A percentile compares a stretch with the other conserved stretches of the same genome.
These are phyloP conservation scores for Styphnolobium japonicum DNA, from an alignment of 306 rosid genomes.

Conservation along the genomic window DNA sequence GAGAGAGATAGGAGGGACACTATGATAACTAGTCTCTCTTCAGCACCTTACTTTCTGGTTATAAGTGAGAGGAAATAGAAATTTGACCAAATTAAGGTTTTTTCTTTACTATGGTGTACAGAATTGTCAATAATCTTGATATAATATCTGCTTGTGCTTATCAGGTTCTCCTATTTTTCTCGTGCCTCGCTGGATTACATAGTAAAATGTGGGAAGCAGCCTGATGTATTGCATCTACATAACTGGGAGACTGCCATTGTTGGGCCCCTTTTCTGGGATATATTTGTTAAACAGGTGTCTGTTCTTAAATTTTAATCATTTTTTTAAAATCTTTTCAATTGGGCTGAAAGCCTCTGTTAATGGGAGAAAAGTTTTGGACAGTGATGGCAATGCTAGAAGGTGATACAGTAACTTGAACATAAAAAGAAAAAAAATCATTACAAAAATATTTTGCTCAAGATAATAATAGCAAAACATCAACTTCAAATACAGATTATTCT, in stretches of 20 bases:
- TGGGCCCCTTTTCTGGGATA: slow-evolving; percentile 98
- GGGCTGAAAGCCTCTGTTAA: not conserved
- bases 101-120: slow-evolving; percentile 9
- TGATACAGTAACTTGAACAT: not conserved
- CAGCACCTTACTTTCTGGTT: not conserved
- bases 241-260: slow-evolving; percentile 91
- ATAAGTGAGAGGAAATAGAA: not conserved
- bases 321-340: not conserved
- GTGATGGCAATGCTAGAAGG: not conserved
- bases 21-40: not conserved
- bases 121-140: slow-evolving; percentile 19
- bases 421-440: not conserved
- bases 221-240: slow-evolving; percentile 84
- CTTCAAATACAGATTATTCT: not conserved
- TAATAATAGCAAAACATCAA: not conserved
- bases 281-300: slow-evolving; percentile 69
- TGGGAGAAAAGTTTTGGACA: not conserved
- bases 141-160: slow-evolving; percentile 20
- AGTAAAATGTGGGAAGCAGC: slow-evolving; percentile 81
- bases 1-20: not conserved
- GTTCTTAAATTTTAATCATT: slow-evolving; percentile 2
- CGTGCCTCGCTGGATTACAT: slow-evolving; percentile 91
- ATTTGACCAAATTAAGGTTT: slow-evolving; percentile 13
- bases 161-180: slow-evolving; percentile 88
- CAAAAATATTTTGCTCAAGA: not conserved